phyloP scores from a whole-genome alignment of 148 eudicot species.

The Salicornia ramosissima region DNA sequence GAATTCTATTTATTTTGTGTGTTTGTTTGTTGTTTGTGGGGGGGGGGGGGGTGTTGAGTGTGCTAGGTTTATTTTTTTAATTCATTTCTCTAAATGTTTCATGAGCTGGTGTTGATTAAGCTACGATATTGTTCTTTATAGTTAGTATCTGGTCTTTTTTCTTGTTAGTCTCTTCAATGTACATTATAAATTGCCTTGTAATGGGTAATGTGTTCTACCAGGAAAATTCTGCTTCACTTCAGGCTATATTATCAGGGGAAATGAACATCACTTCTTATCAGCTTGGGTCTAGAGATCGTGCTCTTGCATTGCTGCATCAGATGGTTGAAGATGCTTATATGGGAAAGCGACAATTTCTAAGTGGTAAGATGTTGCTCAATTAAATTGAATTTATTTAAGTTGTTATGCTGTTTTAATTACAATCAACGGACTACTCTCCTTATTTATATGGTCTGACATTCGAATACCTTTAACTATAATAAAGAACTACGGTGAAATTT shows the following conservation, averaged over 20 bases:
- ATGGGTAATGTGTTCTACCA: slow-evolving; percentile 24
- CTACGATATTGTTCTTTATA: neutral
- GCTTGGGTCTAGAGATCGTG: slow-evolving; percentile 86
- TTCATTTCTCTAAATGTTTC: no score
- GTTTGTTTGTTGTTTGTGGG: no score
- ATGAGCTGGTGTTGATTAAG: no score
- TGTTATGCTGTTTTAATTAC: neutral
- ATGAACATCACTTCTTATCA: slow-evolving; percentile 39
- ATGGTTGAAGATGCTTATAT: slow-evolving; percentile 99
- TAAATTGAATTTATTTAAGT: neutral
- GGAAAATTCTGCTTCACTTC: slow-evolving; percentile 74
- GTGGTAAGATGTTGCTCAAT: slow-evolving; percentile 44
- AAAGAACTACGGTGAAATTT: neutral
- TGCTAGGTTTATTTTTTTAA: no score
- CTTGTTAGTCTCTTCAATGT: neutral
- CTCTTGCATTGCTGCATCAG: slow-evolving; percentile 88
- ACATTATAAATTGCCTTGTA: neutral
- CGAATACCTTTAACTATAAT: neutral
- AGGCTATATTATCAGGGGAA: slow-evolving; percentile 72
- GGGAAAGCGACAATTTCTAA: slow-evolving; percentile 95
- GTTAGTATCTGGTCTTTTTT: neutral
- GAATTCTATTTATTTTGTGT: no score
- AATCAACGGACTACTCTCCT: neutral
- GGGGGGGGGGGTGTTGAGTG: no score
- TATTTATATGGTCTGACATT: neutral